phyloP scores from a whole-genome alignment of 176 grass and related monocot genomes.

The Neostapfia colusana region DNA sequence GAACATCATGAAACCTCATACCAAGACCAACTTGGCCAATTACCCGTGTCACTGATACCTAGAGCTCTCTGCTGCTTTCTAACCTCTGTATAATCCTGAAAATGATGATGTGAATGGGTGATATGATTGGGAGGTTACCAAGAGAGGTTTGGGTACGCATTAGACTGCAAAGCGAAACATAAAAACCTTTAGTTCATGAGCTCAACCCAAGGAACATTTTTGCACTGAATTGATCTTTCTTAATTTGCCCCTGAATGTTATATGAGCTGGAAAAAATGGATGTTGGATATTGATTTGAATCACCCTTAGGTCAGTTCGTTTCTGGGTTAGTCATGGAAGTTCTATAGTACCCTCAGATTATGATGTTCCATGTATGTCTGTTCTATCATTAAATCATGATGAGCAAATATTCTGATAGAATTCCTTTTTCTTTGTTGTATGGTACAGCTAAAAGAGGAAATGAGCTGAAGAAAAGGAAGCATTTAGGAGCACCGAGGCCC shows the following conservation, averaged over 20 bases:
- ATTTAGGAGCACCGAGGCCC: slow-evolving; percentile 43
- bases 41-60: slow-evolving; percentile 6
- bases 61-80: not conserved
- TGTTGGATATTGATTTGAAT: slow-evolving; percentile 8
- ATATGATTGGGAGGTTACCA: slow-evolving; percentile 1
- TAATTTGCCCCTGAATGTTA: not conserved
- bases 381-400: not conserved
- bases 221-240: slow-evolving; percentile 13
- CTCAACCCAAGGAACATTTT: not conserved
- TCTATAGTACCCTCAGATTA: slow-evolving; percentile 5
- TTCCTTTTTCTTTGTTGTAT: not conserved
- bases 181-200: not conserved
- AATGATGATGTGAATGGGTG: slow-evolving; percentile 11
- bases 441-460: slow-evolving; percentile 39
- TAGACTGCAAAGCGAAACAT: slow-evolving; percentile 15
- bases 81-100: not conserved
- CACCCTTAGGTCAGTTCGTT: not conserved
- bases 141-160: not conserved
- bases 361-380: not conserved
- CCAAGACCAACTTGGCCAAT: not conserved
- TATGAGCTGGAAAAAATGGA: not conserved
- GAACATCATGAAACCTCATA: not conserved
- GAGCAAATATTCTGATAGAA: not conserved
- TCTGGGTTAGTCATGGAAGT: slow-evolving; percentile 3
- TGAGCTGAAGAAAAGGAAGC: slow-evolving; percentile 56